These are phyloP conservation scores for Syncephalis fuscata DNA, from an alignment of 371 early-diverging fungal species.

Conservation along the genomic window DNA sequence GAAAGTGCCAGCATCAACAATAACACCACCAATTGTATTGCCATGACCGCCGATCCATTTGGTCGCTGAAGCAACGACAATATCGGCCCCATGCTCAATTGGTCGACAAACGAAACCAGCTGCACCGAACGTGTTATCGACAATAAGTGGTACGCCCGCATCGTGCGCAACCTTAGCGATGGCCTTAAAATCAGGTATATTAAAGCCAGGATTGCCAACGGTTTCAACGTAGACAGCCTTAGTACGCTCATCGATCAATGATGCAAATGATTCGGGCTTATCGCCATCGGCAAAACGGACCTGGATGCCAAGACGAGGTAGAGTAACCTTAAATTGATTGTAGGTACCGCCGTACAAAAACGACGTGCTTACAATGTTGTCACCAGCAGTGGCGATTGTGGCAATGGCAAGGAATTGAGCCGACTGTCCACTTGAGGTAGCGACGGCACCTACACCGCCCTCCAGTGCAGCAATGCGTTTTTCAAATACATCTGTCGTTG, in stretches of 20 bases:
- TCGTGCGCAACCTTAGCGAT: slow-evolving; percentile 63
- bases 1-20: slow-evolving; percentile 73
- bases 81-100: slow-evolving; percentile 81
- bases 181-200: slow-evolving; percentile 64
- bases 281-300: slow-evolving; percentile 58
- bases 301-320: slow-evolving; percentile 66
- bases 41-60: slow-evolving; percentile 85
- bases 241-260: slow-evolving; percentile 65
- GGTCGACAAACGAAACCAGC: slow-evolving; percentile 76
- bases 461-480: slow-evolving; percentile 78
- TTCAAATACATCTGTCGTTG: slow-evolving; percentile 77
- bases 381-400: slow-evolving; percentile 55
- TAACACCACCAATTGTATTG: slow-evolving; percentile 72
- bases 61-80: slow-evolving; percentile 76
- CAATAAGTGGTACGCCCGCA: slow-evolving; percentile 62
- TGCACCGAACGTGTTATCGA: slow-evolving; percentile 84
- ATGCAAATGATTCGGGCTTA: slow-evolving; percentile 40
- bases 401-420: slow-evolving; percentile 68
- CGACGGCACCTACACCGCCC: slow-evolving; percentile 42
- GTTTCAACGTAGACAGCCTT: slow-evolving; percentile 76
- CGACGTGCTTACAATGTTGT: slow-evolving; percentile 65
- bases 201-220: slow-evolving; percentile 75
- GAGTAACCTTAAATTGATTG: slow-evolving; percentile 69
- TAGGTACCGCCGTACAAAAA: slow-evolving; percentile 78
- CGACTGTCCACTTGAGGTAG: slow-evolving; percentile 56